These are phyloP conservation scores for Trichoderma semiorbis DNA, from an alignment of 2,329 filamentous ascomycete genomes.

Conservation along the genomic window DNA sequence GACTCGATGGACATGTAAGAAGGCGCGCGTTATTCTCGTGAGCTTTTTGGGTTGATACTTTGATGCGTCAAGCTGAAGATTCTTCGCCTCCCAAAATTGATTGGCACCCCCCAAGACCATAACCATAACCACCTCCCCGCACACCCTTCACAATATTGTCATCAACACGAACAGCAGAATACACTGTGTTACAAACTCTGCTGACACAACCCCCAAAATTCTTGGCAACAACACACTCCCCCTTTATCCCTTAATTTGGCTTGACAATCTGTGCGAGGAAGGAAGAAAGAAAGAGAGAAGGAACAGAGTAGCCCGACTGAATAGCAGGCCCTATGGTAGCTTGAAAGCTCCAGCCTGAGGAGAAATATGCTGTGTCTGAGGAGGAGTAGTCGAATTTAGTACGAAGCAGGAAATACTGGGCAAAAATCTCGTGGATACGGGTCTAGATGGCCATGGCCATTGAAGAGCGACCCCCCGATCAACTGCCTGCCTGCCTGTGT, in stretches of 20 bases:
- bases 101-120: conserved; percentile 9
- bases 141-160: conserved; percentile 7
- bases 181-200: background rate
- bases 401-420: conserved; percentile 22
- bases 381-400: conserved; percentile 11
- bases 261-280: conserved; percentile 36
- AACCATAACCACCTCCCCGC: background rate
- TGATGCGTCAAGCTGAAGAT: background rate
- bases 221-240: conserved; percentile 33
- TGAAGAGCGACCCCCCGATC: conserved; percentile 12
- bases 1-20: conserved; percentile 65
- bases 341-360: conserved; percentile 61
- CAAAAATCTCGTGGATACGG: conserved; percentile 18
- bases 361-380: conserved; percentile 29
- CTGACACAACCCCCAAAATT: conserved; percentile 22
- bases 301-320: conserved; percentile 22
- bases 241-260: conserved; percentile 30
- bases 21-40: background rate
- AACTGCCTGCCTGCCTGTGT: background rate
- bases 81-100: conserved; percentile 7
- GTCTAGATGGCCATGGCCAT: conserved; percentile 18
- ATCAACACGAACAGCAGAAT: conserved; percentile 14
- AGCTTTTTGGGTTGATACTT: background rate
- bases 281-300: background rate
- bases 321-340: conserved; percentile 54